Conservation (phyloP, 805 yeast genomes). For the Metschnikowia lunata region DNA sequence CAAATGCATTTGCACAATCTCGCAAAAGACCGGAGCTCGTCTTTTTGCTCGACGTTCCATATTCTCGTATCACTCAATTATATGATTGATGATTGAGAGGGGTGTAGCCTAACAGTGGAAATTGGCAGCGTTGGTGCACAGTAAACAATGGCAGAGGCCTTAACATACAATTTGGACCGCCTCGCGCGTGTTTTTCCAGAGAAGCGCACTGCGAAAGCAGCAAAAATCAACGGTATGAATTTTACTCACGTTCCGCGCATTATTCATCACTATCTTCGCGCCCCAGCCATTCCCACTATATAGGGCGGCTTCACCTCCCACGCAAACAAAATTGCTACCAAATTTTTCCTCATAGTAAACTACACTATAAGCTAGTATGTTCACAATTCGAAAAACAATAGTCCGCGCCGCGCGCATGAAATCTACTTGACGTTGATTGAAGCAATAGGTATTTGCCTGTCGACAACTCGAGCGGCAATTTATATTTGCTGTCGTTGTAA, state of each 20-base stretch:
- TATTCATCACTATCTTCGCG: conserved; percentile 16
- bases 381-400: conserved; percentile 5
- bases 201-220: conserved; percentile 7
- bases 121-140: no score
- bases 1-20: no score
- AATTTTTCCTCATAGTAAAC: conserved; percentile 18
- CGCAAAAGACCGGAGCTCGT: no score
- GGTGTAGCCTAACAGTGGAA: no score
- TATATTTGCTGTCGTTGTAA: no score
- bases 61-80: no score
- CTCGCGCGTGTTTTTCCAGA: background rate
- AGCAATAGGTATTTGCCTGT: background rate
- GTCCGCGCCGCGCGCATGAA: conserved; percentile 15
- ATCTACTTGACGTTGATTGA: background rate
- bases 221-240: conserved; percentile 9
- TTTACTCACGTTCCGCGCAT: conserved; percentile 19
- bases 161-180: no score
- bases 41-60: no score
- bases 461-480: no score
- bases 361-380: conserved; percentile 18
- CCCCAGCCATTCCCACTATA: conserved; percentile 17
- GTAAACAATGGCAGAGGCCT: no score
- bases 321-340: conserved; percentile 14
- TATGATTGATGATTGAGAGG: no score
- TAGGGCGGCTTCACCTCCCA: conserved; percentile 19